Evolutionary conservation across 345 rosid genomes (phyloP).

Genomic region (Combretum micranthum): DNA sequence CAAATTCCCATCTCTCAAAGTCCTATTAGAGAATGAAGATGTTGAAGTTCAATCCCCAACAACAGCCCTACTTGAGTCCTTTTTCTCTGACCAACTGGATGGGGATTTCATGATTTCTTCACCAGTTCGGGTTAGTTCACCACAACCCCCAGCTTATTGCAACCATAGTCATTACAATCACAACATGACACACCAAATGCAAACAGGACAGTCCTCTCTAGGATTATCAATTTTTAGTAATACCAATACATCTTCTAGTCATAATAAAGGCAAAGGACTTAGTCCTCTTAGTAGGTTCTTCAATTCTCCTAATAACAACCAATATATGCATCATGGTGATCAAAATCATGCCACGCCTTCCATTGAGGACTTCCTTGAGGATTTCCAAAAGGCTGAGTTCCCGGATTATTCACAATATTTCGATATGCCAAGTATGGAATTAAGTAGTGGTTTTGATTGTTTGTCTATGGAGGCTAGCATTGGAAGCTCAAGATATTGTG

Average conservation of each 20-base stretch:
- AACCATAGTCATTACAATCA: constrained; percentile 10
- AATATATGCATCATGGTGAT: constrained; percentile 28
- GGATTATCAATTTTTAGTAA: too few relatives aligned
- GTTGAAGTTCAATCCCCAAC: constrained; percentile 54
- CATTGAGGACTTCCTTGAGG: constrained; percentile 49
- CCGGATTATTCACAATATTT: constrained; percentile 18
- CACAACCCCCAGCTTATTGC: constrained; percentile 21
- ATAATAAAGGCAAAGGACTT: constrained; percentile 29
- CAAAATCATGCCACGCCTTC: constrained; percentile 32
- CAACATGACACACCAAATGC: constrained; percentile 7
- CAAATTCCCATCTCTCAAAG: constrained; percentile 34
- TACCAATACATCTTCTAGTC: too few relatives aligned
- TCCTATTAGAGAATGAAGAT: constrained; percentile 44
- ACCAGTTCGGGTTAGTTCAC: constrained; percentile 39
- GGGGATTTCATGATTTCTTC: constrained; percentile 59
- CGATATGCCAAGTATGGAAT: constrained; percentile 11
- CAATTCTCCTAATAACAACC: constrained; percentile 35
- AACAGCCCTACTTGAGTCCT: constrained; percentile 47
- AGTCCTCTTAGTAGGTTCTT: constrained; percentile 42
- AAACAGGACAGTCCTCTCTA: too few relatives aligned
- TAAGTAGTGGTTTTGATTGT: background rate
- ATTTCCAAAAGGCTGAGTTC: constrained; percentile 30
- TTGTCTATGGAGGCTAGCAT: too few relatives aligned
- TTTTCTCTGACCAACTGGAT: constrained; percentile 48
- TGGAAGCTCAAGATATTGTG: too few relatives aligned